Percentiles rank a stretch among this genome's conserved stretches.
Conservation (phyloP, 2,329 filamentous ascomycete species). For the Colletotrichum aenigma region DNA sequence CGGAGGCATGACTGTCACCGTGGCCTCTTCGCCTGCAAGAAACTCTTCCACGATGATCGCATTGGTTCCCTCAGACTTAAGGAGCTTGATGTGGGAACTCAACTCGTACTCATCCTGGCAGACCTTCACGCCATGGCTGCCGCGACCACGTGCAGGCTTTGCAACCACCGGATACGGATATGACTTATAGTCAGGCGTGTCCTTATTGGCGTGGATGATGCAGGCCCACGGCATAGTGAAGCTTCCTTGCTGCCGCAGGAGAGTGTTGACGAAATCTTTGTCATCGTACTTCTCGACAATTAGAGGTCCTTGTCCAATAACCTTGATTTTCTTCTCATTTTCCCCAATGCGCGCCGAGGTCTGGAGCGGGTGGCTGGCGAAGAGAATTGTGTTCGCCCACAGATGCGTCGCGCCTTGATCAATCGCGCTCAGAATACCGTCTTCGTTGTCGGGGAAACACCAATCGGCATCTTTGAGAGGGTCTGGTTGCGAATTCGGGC, state of each 20-base stretch:
- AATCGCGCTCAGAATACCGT: background rate
- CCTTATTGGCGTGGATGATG: background rate
- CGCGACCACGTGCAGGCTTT: background rate
- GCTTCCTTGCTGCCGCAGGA: background rate
- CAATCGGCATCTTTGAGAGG: background rate
- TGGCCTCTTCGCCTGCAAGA: background rate
- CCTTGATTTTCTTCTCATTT: background rate
- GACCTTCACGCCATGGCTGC: background rate
- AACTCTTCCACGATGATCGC: background rate
- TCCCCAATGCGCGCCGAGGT: background rate
- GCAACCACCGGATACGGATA: background rate
- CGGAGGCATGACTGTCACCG: constrained; percentile 47
- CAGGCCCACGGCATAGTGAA: background rate
- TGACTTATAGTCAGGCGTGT: background rate
- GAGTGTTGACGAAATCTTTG: background rate
- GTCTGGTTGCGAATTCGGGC: background rate
- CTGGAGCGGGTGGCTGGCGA: background rate
- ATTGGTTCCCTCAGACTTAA: background rate
- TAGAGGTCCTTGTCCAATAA: background rate
- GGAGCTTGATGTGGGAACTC: background rate
- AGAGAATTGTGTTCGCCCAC: background rate
- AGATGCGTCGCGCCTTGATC: background rate
- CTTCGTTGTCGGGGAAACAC: background rate
- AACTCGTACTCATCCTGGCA: background rate
- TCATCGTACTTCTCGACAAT: background rate